Evolutionary conservation across 2,329 filamentous ascomycete species (phyloP).

Genomic region (Purpureocillium lavendulum): DNA sequence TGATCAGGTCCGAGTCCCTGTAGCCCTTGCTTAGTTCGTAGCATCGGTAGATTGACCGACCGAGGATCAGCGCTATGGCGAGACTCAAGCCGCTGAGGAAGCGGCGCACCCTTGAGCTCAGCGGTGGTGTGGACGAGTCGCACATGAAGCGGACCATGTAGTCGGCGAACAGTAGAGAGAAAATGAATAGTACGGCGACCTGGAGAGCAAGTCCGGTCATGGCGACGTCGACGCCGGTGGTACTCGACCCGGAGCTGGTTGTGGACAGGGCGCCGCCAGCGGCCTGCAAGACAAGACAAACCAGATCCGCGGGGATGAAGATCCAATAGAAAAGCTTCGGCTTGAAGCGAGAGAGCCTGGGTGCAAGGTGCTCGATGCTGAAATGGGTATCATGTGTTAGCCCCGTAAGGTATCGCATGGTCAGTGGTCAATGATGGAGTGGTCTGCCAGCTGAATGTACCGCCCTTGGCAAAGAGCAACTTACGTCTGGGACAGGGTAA

Average conservation of each 20-base stretch:
- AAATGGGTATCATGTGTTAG: no score
- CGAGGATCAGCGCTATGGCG: constrained; percentile 51
- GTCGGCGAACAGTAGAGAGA: constrained; percentile 37
- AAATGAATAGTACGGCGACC: constrained; percentile 44
- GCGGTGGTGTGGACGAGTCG: constrained; percentile 25
- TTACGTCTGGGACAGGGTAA: constrained; percentile 41
- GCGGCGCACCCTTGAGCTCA: constrained; percentile 17
- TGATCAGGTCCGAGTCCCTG: constrained; percentile 40
- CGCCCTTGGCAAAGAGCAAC: constrained; percentile 5
- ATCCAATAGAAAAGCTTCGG: constrained; percentile 33
- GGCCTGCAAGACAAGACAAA: constrained; percentile 48
- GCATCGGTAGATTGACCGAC: constrained; percentile 54
- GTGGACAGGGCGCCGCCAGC: constrained; percentile 44
- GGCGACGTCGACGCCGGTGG: constrained; percentile 27
- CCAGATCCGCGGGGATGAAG: constrained; percentile 44
- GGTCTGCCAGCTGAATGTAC: no score
- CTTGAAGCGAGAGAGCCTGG: constrained; percentile 29
- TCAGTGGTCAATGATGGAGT: no score
- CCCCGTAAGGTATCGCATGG: no score
- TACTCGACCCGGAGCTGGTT: constrained; percentile 32
- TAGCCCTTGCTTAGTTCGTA: constrained; percentile 58
- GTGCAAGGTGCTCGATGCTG: constrained; percentile 29
- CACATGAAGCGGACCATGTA: constrained; percentile 41
- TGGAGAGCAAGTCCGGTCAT: constrained; percentile 49
- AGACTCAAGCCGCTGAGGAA: constrained; percentile 44